Evolutionary conservation across 2,329 filamentous ascomycete species (phyloP).

Genomic region (Xylariaceae sp.): DNA sequence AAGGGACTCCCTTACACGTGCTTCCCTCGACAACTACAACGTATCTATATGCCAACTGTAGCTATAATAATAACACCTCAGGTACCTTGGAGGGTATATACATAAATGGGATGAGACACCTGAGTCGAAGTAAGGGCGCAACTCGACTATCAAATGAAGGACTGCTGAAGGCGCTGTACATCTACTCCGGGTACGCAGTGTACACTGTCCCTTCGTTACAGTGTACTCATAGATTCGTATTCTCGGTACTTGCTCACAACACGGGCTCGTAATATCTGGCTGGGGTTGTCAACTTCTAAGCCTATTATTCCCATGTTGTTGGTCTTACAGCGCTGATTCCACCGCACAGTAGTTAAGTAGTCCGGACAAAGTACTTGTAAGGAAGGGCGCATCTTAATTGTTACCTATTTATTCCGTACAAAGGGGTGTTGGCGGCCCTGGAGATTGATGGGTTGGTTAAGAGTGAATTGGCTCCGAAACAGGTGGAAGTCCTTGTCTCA

Average conservation of each 20-base stretch:
- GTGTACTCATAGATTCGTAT: background rate
- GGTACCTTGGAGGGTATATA: no score
- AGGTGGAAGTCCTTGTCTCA: background rate
- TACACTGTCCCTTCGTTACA: background rate
- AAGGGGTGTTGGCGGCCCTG: background rate
- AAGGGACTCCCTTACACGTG: no score
- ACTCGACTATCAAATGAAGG: background rate
- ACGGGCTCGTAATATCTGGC: background rate
- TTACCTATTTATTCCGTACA: background rate
- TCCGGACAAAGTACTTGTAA: background rate
- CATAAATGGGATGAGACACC: background rate
- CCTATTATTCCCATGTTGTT: background rate
- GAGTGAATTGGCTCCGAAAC: background rate
- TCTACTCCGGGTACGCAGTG: background rate
- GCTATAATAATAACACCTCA: no score
- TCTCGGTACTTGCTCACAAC: background rate
- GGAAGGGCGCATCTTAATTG: background rate
- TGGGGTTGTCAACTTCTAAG: background rate
- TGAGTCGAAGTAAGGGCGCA: background rate
- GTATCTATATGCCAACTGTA: no score
- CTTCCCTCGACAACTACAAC: no score
- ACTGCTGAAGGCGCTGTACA: background rate
- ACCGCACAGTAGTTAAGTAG: background rate
- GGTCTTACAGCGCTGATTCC: background rate
- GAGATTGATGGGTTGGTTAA: background rate